These are phyloP conservation scores for Calonectria crousiana DNA, from an alignment of 2,329 filamentous ascomycete species.

Conservation along the genomic window DNA sequence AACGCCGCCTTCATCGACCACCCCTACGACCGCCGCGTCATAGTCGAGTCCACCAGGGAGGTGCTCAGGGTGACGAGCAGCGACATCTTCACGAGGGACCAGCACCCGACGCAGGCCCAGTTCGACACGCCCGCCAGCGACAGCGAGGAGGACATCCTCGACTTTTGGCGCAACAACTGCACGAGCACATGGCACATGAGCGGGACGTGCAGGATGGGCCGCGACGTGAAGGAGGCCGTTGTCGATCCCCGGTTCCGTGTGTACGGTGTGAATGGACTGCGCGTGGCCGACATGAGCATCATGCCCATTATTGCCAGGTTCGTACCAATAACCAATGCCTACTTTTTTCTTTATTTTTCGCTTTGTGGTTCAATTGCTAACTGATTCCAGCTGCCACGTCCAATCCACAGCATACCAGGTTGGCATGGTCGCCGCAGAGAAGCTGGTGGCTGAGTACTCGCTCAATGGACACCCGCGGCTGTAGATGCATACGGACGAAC, in stretches of 20 bases:
- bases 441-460: conserved; percentile 28
- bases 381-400: conserved; percentile 17
- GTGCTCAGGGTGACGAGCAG: conserved; percentile 26
- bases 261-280: conserved; percentile 59
- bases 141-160: conserved; percentile 32
- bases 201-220: conserved; percentile 30
- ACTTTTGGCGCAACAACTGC: conserved; percentile 30
- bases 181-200: conserved; percentile 36
- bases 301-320: conserved; percentile 54
- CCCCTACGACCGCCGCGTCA: conserved; percentile 31
- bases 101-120: conserved; percentile 18
- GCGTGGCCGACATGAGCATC: conserved; percentile 65
- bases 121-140: conserved; percentile 26
- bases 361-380: background rate
- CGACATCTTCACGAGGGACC: conserved; percentile 22
- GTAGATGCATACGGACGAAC: background rate
- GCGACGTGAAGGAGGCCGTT: conserved; percentile 16
- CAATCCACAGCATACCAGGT: conserved; percentile 35
- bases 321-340: background rate
- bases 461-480: conserved; percentile 27
- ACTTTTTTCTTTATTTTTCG: no score
- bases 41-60: conserved; percentile 30
- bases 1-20: conserved; percentile 25
- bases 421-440: conserved; percentile 33
- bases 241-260: conserved; percentile 57